Base-by-base conservation (phyloP, 2,329 filamentous ascomycete species). In the Reticulascus tulasneorum region DNA sequence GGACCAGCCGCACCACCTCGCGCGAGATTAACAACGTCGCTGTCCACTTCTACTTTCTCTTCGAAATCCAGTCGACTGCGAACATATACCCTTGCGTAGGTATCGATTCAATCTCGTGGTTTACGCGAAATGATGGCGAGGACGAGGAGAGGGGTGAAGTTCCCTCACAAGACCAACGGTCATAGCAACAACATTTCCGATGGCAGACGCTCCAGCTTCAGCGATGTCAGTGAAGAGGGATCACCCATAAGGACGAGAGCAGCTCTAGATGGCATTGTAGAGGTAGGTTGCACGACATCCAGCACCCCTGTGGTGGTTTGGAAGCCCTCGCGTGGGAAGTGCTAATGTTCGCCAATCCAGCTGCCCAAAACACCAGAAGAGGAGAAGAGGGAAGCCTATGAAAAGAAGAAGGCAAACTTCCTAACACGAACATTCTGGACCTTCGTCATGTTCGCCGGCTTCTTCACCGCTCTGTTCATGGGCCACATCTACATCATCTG, bases 371-470 rank as follows among this genome's bases (percentile, higher is more conserved):
- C 60, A 23, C 51, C 59, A 38, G 44, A 41, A 23, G 61, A 66
- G 29, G 62, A 69, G 43, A 59, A 65, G 42, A 58, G 59, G 35
- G 60, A 62, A 53, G 93, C 96, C 45, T 96, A 94, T 62, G 89
- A 97, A 59, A 97, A 97, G 79, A 98, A 98, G 67, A 96, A 94
- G 70, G 84, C 89, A 62, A 95, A 93, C 61, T 97, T 98, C 71
- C 86, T 96, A 55, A 94, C 89, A 24, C 83, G 93, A 54, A 91
- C 91, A 36, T 88, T 96, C 73, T 98, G 93, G 93, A 96, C 88
- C 4, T 83, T 98, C 47, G 83, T 95, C 66, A 98, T 98, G 93
- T 94, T 98, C 52, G 85, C 73, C 36, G 77, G 80, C 55, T 98
- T 98, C 75, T 96, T 97, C 65, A 75, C 79, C 38, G 80, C 87